Evolutionary conservation across 352 stramenopile species (phyloP), one percentile per base, ranked within the genome.

Genomic region (Thalassiosira gravida): DNA sequence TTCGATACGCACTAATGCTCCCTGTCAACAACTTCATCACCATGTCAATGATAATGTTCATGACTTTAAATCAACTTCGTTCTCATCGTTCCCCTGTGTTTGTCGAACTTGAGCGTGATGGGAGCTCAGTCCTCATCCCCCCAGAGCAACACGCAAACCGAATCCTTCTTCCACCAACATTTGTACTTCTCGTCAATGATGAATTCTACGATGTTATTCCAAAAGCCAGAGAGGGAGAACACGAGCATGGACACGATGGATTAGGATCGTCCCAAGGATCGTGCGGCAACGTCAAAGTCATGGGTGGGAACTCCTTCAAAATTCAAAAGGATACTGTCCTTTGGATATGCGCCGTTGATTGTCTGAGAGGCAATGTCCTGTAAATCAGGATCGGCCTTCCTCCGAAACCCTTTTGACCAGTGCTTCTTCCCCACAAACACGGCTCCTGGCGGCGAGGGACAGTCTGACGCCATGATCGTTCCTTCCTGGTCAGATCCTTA

Each of bases 251-350:
- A 39, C 25, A 70, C 58, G 16, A 63, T 57, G 3, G 53, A 62
- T n/a, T 73, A 44, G 1, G 72, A 55, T 50, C 64, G 39, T 44
- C 29, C 30, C 16, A 75, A 56, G 18, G 55, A 16, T 37, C 57
- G 24, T 2, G 52, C 39, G 11, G 72, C 64, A 39, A 63, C 58
- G 9, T 42, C 32, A 61, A 52, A 13, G 18, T 37, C 71, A 25
- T 53, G 29, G 8, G 64, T 29, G 20, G 64, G 64, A 1, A 75
- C 56, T 29, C 72, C 72, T 64, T 80, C 64, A 44, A 80, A 46
- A n/a, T 59, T 71, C 8, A 80, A 37, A 27, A 53, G 71, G 49
- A 80, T 63, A 46, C n/a, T 80, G 64, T 13, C 72, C 72, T 42
- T 65, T 25, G 2, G 56, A 50, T 25, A 80, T 70, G 75, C 30